Base-by-base conservation (phyloP, 345 rosid genomes). In the Acer campestre region DNA sequence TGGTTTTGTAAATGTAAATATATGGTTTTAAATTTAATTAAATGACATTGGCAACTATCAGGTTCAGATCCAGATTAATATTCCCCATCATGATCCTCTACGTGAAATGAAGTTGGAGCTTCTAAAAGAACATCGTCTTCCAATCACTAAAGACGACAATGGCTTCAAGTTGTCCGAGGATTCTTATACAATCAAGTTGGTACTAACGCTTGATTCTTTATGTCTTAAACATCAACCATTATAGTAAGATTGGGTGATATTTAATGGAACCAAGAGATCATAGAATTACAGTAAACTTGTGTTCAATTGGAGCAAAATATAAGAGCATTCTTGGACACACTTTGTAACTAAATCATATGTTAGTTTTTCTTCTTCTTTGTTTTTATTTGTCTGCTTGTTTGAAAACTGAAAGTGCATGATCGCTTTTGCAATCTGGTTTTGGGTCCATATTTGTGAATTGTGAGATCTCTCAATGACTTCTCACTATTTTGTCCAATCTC, bases 111-210 rank as follows among this genome's bases (percentile, higher is more conserved):
- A 93, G 83, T 62, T 83, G 65, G 84, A 87, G 66, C 89, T 90
- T 78, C 78, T 92, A 82, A 84, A 78, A 79, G 80, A 80, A 67
- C 85, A 89, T 80, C 81, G 55, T 73, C 72, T 82, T 25, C 90
- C 84, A 25, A 67, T 74, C 75, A 73, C 44, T 56, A 77, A 83
- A 82, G 87, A 84, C 79, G 80, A 76, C 61, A 85, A 70, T 75
- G 89, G 69, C 77, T 81, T 82, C 64, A 80, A 82, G 31, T 79
- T 84, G 69, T 85, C 85, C 56, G 67, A 72, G 75, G 81, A 85
- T 81, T 71, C 84, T 72, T 95, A 90, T 85, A 77, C 75, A 72
- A 88, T 95, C 78, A 95, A 89, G 98, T 95, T 67, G 81, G 98
- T 87, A 70, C 70, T 70, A 27, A 51, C 72, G 44, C 82, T 81